Conservation (phyloP, 176 grass and related monocot species). For the Eleusine coracana region DNA sequence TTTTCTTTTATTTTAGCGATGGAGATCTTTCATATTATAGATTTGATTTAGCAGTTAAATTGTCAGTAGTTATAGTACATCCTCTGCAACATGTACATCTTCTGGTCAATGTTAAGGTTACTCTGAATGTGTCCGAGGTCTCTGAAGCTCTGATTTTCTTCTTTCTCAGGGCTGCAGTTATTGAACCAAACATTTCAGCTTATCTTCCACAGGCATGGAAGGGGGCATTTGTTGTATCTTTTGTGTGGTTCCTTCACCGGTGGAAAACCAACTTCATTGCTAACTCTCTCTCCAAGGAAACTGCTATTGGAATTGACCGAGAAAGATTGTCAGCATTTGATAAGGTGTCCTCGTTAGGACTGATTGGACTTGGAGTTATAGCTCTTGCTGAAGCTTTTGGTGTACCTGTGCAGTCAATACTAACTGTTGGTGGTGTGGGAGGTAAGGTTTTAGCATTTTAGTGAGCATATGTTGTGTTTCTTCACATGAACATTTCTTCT, state of each 20-base stretch:
- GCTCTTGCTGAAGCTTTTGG: conserved; percentile 70
- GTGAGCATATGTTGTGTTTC: not conserved
- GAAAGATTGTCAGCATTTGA: conserved; percentile 69
- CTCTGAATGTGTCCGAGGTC: not conserved
- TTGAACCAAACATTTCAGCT: conserved; percentile 50
- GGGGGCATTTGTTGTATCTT: conserved; percentile 54
- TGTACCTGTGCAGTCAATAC: conserved; percentile 69
- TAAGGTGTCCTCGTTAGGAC: conserved; percentile 64
- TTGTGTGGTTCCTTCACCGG: conserved; percentile 76
- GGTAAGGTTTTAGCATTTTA: conserved; percentile 41
- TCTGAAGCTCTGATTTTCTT: conserved; percentile 28
- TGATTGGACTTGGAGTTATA: conserved; percentile 67
- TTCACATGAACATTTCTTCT: not conserved
- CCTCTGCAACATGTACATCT: not conserved
- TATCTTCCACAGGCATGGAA: conserved; percentile 62
- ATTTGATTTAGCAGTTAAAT: not conserved
- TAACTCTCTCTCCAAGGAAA: conserved; percentile 33
- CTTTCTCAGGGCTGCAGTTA: conserved; percentile 51
- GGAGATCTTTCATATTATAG: not conserved
- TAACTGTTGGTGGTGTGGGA: conserved; percentile 83
- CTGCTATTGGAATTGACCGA: conserved; percentile 31
- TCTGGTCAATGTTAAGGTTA: not conserved
- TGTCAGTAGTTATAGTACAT: not conserved
- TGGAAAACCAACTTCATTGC: conserved; percentile 70
- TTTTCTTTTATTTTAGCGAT: not conserved